Base-by-base conservation (phyloP, 2,329 filamentous ascomycete genomes). In the Colletotrichum sojae region DNA sequence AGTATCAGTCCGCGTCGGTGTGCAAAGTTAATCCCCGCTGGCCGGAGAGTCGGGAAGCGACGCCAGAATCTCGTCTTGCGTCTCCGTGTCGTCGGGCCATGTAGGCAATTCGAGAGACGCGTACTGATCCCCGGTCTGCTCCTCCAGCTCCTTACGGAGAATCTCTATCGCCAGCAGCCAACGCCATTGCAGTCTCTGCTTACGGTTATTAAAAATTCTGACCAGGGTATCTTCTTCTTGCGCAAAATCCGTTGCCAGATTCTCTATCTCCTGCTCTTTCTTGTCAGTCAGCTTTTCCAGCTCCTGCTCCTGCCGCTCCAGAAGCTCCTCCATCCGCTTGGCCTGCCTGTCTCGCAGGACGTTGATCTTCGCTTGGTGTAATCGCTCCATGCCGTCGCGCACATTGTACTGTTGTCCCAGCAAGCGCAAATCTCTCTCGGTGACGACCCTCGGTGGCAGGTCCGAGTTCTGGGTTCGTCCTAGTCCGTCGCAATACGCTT, bases 301-400 rank as follows among this genome's bases (percentile, higher is more conserved):
- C 73, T 91, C 89, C 1, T 76, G 76, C 68, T 86, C 84, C 72
- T 91, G 89, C 25, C 85, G 82, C 46, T 85, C 82, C 2, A 87
- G 76, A 4, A 91, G 80, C 69, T 89, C 86, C 73, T 90, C 88
- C 81, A 90, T 86, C 36, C 86, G 82, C 74, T 89, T 89, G 1
- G 87, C 83, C 75, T 91, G 89, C 49, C 86, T 85, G 69, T 91
- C 89, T n/a, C 89, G 83, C 81, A 91, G 84, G 27, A 91, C 88
- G 73, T 90, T 90, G 75, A 91, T 90, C 75, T 87, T 88, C 46
- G 86, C 83, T 73, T 88, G 83, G 70, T 91, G 88, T 3, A 89
- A 79, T 45, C 87, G 84, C 69, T 86, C 85, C 82, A 91, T 86
- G 71, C 86, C 85, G 73, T 89, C 88, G 45, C 88, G 84, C 13